Percentiles rank a stretch among this genome's conserved stretches.
Evolutionary conservation across 1,139 yeast species (phyloP).

Genomic region (Candida sojae): DNA sequence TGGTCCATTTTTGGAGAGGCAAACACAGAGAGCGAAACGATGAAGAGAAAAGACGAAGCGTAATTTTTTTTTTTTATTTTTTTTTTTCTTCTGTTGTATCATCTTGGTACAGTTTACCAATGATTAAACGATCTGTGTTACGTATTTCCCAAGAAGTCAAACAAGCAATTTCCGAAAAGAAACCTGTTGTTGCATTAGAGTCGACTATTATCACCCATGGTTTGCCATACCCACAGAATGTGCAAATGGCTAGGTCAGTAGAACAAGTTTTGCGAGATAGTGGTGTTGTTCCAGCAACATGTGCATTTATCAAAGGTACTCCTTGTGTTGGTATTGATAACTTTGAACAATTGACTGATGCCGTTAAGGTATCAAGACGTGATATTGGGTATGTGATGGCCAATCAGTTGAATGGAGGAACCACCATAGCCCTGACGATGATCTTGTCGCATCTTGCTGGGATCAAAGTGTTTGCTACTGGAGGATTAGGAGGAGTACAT

Average conservation of each 20-base stretch:
- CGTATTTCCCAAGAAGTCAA: constrained; percentile 53
- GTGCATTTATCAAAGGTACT: constrained; percentile 71
- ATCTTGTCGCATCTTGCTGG: constrained; percentile 75
- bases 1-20: neutral
- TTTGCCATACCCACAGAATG: constrained; percentile 75
- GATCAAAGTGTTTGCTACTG: constrained; percentile 85
- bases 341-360: constrained; percentile 52
- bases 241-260: constrained; percentile 70
- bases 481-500: constrained; percentile 94
- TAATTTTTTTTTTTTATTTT: constrained; percentile 2
- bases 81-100: neutral
- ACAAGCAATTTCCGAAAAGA: constrained; percentile 55
- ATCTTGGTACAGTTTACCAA: neutral
- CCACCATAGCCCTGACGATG: constrained; percentile 91
- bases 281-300: constrained; percentile 86
- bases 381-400: constrained; percentile 80
- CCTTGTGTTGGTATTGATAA: constrained; percentile 67
- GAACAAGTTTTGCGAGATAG: constrained; percentile 59
- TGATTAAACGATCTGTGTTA: constrained; percentile 1
- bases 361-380: constrained; percentile 75
- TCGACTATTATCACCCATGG: constrained; percentile 92
- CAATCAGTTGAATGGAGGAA: constrained; percentile 69
- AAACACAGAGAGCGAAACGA: neutral
- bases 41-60: neutral
- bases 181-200: constrained; percentile 78